These are phyloP conservation scores for Chromosphaera perkinsii DNA, from an alignment of 208 protist genomes.

Conservation along the genomic window DNA sequence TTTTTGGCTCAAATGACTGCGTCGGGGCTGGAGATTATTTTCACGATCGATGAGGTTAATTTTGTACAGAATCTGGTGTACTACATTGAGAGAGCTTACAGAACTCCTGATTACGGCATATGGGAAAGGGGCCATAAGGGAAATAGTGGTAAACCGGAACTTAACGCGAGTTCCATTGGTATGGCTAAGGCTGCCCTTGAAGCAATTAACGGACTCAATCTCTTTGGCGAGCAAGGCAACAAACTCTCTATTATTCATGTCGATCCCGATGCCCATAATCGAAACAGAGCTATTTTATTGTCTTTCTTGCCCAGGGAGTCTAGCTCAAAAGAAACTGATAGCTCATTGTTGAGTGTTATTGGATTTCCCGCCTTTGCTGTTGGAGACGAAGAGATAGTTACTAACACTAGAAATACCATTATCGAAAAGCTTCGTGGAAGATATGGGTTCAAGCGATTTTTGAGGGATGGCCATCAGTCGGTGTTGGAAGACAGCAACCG, in stretches of 20 bases:
- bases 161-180: constrained; percentile 40
- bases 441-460: constrained; percentile 47
- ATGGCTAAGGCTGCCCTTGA: constrained; percentile 46
- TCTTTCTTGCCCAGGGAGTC: constrained; percentile 34
- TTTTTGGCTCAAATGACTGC: constrained; percentile 44
- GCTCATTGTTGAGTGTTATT: constrained; percentile 28
- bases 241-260: constrained; percentile 35
- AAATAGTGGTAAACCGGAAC: constrained; percentile 37
- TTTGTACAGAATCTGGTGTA: constrained; percentile 45
- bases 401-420: constrained; percentile 27
- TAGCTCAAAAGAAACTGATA: constrained; percentile 36
- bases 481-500: constrained; percentile 23
- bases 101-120: constrained; percentile 45
- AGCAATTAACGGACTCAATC: constrained; percentile 36
- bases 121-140: constrained; percentile 48
- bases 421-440: constrained; percentile 28
- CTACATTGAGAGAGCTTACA: constrained; percentile 45
- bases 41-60: constrained; percentile 33
- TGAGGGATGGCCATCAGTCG: constrained; percentile 39
- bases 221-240: constrained; percentile 33
- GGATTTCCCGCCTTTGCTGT: constrained; percentile 40
- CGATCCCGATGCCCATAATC: constrained; percentile 31
- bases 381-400: constrained; percentile 25
- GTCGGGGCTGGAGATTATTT: constrained; percentile 37
- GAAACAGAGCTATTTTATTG: constrained; percentile 31